phyloP scores from a whole-genome alignment of 2,329 filamentous ascomycete species.

The Aspergillus tamarii region DNA sequence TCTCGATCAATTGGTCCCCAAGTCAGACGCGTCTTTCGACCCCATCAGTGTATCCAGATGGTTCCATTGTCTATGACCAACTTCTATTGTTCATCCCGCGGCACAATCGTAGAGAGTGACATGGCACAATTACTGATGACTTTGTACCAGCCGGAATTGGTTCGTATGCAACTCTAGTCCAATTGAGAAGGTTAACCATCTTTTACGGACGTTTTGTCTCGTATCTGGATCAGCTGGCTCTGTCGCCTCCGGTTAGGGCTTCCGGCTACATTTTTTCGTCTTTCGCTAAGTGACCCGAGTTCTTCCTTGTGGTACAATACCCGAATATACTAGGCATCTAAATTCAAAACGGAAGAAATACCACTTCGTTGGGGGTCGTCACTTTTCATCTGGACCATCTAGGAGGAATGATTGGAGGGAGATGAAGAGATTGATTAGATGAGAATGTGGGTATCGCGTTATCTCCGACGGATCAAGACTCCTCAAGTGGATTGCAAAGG shows the following conservation, averaged over 20 bases:
- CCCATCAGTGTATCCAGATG: neutral
- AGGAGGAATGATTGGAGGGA: constrained; percentile 7
- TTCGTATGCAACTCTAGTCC: neutral
- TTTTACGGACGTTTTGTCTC: neutral
- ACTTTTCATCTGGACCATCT: neutral
- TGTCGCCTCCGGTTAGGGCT: neutral
- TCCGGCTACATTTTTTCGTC: neutral
- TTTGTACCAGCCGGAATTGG: neutral
- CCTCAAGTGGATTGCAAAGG: constrained; percentile 10
- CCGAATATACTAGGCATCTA: neutral
- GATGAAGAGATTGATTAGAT: constrained; percentile 31
- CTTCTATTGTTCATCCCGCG: neutral
- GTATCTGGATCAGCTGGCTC: neutral
- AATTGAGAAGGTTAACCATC: neutral
- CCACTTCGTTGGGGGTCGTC: neutral
- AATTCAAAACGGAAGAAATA: neutral
- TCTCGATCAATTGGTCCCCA: constrained; percentile 2
- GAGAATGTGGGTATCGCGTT: constrained; percentile 25
- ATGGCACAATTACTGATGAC: neutral
- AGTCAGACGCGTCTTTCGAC: neutral
- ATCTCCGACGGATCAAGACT: constrained; percentile 20
- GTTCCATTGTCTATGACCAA: neutral
- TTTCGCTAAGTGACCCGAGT: neutral
- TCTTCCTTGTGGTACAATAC: neutral
- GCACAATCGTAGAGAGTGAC: neutral